Evolutionary conservation across 2,329 filamentous ascomycete genomes (phyloP).

Genomic region (Colletotrichum aenigma): DNA sequence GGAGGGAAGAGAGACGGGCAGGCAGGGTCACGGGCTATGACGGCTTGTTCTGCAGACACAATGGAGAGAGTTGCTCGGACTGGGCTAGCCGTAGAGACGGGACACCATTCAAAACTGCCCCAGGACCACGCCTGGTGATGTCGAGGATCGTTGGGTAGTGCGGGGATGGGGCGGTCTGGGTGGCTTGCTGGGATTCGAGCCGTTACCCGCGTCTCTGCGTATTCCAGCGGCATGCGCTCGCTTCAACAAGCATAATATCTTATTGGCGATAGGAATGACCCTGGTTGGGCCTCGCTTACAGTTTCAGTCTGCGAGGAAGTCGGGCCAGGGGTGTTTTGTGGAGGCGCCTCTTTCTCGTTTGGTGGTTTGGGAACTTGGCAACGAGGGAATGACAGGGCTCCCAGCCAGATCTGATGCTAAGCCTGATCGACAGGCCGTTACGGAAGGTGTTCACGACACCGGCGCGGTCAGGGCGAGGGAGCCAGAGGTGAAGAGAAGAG

Average conservation of each 20-base stretch:
- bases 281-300: background rate
- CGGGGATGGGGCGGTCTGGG: background rate
- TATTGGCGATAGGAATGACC: background rate
- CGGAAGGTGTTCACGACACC: conserved; percentile 13
- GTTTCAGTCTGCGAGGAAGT: conserved; percentile 8
- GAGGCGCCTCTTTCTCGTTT: background rate
- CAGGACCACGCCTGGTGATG: background rate
- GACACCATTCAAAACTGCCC: background rate
- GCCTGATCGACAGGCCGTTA: conserved; percentile 6
- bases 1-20: background rate
- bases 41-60: background rate
- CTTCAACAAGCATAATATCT: conserved; percentile 8
- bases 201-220: background rate
- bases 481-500: background rate
- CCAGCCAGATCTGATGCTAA: conserved; percentile 12
- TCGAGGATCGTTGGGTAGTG: background rate
- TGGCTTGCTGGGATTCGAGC: background rate
- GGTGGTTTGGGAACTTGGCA: background rate
- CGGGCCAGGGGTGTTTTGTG: background rate
- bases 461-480: background rate
- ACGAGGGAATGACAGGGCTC: background rate
- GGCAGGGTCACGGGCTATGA: conserved; percentile 7
- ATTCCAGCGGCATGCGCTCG: background rate
- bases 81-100: conserved; percentile 1
- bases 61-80: conserved; percentile 4